These are phyloP conservation scores for Reutealis trisperma DNA, from an alignment of 345 rosid species.

Conservation along the genomic window DNA sequence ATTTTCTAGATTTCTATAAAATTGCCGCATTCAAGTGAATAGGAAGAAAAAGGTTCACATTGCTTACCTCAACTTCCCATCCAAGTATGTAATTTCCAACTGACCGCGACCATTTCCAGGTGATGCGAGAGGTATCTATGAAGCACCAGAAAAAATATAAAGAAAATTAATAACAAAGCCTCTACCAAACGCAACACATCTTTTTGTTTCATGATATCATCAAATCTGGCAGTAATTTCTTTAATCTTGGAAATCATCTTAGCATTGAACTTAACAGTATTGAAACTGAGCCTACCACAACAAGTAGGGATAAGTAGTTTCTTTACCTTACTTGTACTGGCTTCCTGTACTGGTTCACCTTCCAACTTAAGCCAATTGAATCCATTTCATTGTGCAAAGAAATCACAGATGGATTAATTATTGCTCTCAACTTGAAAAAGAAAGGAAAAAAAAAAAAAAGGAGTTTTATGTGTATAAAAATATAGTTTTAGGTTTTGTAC, in stretches of 20 bases:
- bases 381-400: no score
- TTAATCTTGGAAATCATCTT: slow-evolving; percentile 19
- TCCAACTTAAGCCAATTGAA: no score
- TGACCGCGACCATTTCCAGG: slow-evolving; percentile 46
- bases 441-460: no score
- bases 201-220: not conserved
- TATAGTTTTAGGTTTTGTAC: no score
- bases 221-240: not conserved
- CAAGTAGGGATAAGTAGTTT: slow-evolving; percentile 2
- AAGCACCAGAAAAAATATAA: not conserved
- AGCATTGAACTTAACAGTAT: not conserved
- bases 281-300: not conserved
- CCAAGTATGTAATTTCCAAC: slow-evolving; percentile 50
- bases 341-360: not conserved
- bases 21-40: not conserved
- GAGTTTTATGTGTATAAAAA: no score
- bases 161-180: no score
- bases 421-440: no score
- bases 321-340: not conserved
- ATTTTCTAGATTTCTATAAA: no score
- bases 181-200: slow-evolving; percentile 1
- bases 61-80: slow-evolving; percentile 41
- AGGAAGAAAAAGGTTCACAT: not conserved
- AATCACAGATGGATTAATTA: no score
- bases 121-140: slow-evolving; percentile 40